phyloP scores from a whole-genome alignment of 106 monocot genomes.

The Alisma plantagoaquatica region DNA sequence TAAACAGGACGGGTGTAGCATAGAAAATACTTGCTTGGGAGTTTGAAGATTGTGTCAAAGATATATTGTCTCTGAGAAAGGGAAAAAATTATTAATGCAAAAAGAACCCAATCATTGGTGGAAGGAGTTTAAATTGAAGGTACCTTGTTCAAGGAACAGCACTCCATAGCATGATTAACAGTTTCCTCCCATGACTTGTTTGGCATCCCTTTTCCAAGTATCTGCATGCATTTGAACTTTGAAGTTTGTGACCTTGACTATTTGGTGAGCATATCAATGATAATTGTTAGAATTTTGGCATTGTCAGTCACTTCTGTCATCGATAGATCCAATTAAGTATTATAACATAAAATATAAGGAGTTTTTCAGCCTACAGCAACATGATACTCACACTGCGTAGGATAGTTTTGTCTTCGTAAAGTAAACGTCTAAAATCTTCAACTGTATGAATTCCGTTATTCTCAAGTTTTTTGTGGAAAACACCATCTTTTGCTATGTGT shows the following conservation, averaged over 20 bases:
- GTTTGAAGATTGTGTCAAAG: too few relatives aligned
- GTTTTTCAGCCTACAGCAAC: background rate
- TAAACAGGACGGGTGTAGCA: too few relatives aligned
- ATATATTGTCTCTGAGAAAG: too few relatives aligned
- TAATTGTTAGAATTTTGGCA: background rate
- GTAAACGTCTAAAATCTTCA: conserved; percentile 51
- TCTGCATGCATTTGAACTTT: conserved; percentile 17
- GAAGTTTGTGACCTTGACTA: too few relatives aligned
- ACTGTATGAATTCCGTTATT: conserved; percentile 52
- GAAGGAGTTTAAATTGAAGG: conserved; percentile 58
- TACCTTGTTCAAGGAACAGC: conserved; percentile 23
- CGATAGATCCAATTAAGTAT: background rate
- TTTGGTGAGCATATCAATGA: background rate
- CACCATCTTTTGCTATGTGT: conserved; percentile 90
- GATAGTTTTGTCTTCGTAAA: conserved; percentile 33
- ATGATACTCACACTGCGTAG: conserved; percentile 54
- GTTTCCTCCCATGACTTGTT: conserved; percentile 84
- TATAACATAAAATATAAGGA: background rate
- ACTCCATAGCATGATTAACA: conserved; percentile 63
- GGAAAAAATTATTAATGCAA: too few relatives aligned
- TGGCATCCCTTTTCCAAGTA: conserved; percentile 79
- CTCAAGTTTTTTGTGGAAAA: conserved; percentile 68
- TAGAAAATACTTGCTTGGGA: too few relatives aligned
- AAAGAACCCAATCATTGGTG: too few relatives aligned
- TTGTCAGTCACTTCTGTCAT: too few relatives aligned